Conservation (phyloP, 768 basidiomycete species). For the Hygrophoropsis aurantiaca region DNA sequence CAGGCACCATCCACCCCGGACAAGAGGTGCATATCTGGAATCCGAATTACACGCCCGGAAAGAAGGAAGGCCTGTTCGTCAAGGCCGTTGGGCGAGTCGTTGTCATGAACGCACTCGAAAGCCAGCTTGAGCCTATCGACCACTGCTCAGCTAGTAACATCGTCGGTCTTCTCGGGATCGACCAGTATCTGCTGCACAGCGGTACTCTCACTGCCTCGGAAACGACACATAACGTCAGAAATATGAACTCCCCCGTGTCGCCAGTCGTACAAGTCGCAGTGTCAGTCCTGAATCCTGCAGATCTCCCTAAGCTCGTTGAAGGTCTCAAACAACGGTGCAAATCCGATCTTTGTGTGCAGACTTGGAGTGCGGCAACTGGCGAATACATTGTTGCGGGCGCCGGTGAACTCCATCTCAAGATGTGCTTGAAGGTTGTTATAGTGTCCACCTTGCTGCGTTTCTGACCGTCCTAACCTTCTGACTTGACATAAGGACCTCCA, state of each 20-base stretch:
- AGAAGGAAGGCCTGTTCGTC: slow-evolving; percentile 93
- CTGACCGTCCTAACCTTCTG: too few relatives aligned
- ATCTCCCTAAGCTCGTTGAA: slow-evolving; percentile 96
- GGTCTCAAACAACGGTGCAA: slow-evolving; percentile 97
- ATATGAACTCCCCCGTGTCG: slow-evolving; percentile 98
- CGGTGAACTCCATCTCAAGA: slow-evolving; percentile 95
- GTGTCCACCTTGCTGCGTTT: too few relatives aligned
- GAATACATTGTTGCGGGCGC: slow-evolving; percentile 97
- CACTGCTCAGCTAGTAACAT: slow-evolving; percentile 97
- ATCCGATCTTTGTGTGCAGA: slow-evolving; percentile 95
- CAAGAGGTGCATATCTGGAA: slow-evolving; percentile 97
- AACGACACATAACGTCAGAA: slow-evolving; percentile 97
- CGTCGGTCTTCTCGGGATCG: slow-evolving; percentile 94
- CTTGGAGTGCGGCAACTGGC: slow-evolving; percentile 82
- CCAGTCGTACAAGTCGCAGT: slow-evolving; percentile 97
- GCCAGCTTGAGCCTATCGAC: slow-evolving; percentile 92
- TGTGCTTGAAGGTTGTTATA: slow-evolving; percentile 95
- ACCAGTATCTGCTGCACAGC: slow-evolving; percentile 97
- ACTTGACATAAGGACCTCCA: slow-evolving; percentile 73
- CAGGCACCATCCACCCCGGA: slow-evolving; percentile 89
- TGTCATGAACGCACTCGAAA: slow-evolving; percentile 97
- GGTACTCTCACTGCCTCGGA: slow-evolving; percentile 93
- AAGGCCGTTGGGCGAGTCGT: slow-evolving; percentile 95
- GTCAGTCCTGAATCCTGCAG: slow-evolving; percentile 96
- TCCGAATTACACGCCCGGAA: slow-evolving; percentile 92